phyloP scores from a whole-genome alignment of 2,329 filamentous ascomycete genomes.

The Fusarium ambrosium region DNA sequence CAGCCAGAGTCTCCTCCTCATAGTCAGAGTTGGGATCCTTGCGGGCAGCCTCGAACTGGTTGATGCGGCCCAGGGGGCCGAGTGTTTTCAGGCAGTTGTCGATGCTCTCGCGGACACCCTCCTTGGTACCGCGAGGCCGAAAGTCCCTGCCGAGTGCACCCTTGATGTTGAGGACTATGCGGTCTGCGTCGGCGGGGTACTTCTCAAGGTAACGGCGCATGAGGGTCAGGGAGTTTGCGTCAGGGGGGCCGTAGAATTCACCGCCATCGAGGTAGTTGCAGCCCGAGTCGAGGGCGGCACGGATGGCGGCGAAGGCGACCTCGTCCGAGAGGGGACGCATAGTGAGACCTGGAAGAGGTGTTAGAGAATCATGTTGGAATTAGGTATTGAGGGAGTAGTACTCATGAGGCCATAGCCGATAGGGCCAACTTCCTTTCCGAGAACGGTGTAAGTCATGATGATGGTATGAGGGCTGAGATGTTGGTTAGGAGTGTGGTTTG shows the following conservation, averaged over 20 bases:
- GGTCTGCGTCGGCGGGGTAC: conserved; percentile 71
- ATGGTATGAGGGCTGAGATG: neutral
- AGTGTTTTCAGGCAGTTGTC: conserved; percentile 63
- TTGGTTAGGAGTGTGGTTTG: neutral
- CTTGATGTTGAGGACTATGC: conserved; percentile 73
- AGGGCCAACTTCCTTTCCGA: conserved; percentile 40
- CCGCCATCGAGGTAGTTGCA: conserved; percentile 68
- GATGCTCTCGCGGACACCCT: conserved; percentile 66
- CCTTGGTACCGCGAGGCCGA: conserved; percentile 62
- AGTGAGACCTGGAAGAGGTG: conserved; percentile 37
- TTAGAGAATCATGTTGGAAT: conserved; percentile 33
- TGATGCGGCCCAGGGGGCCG: conserved; percentile 60
- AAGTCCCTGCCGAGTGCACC: conserved; percentile 60
- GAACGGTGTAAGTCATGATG: conserved; percentile 43
- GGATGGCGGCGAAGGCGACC: conserved; percentile 65
- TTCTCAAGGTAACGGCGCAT: conserved; percentile 71
- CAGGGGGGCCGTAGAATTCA: conserved; percentile 71
- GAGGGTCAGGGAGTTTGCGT: conserved; percentile 67
- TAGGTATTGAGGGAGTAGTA: conserved; percentile 1
- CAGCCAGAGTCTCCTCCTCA: conserved; percentile 57
- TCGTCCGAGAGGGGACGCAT: conserved; percentile 45
- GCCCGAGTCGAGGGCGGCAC: conserved; percentile 60
- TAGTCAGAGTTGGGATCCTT: conserved; percentile 66
- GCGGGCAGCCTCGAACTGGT: conserved; percentile 70
- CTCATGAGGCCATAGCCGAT: conserved; percentile 47